Percentiles rank a stretch among this genome's conserved stretches.
Conservation (phyloP, 345 rosid species). For the Moricandia arvensis region DNA sequence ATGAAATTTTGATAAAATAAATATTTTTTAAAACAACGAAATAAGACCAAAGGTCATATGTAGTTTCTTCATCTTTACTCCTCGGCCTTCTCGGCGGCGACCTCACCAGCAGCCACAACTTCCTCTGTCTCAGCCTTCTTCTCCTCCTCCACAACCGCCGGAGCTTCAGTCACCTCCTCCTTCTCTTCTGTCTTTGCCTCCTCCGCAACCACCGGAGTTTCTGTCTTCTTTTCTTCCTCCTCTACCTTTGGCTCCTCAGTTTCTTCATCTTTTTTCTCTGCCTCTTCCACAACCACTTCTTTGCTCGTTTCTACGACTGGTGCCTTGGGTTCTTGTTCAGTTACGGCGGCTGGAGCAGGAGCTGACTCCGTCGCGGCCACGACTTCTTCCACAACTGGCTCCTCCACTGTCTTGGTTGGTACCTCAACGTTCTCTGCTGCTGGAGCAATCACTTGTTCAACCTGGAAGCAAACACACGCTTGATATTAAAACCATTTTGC, state of each 20-base stretch:
- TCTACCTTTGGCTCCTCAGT: conserved; percentile 1
- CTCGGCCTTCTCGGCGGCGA: conserved; percentile 10
- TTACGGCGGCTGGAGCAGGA: conserved; percentile 14
- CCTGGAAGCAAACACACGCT: conserved; percentile 3
- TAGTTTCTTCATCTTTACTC: conserved; percentile 11
- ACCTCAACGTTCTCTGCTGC: conserved; percentile 31
- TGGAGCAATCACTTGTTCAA: conserved; percentile 33
- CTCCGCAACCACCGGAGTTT: conserved; percentile 23
- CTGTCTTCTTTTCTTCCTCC: conserved; percentile 5
- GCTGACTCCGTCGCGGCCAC: background rate
- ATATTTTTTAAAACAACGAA: background rate
- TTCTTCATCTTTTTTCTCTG: conserved; percentile 18
- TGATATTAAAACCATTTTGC: background rate
- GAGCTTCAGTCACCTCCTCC: conserved; percentile 8
- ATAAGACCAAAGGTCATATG: conserved; percentile 16
- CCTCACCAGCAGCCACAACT: conserved; percentile 7
- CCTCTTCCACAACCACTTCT: conserved; percentile 30
- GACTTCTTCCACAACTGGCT: conserved; percentile 25
- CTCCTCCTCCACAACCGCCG: conserved; percentile 21
- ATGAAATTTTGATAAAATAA: background rate
- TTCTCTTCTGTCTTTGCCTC: background rate
- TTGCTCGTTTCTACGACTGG: conserved; percentile 13
- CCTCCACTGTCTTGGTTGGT: conserved; percentile 30
- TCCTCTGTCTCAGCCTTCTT: conserved; percentile 18
- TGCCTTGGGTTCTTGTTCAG: background rate